Conservation (phyloP, 2,329 filamentous ascomycete genomes). For the Claviceps monticola region DNA sequence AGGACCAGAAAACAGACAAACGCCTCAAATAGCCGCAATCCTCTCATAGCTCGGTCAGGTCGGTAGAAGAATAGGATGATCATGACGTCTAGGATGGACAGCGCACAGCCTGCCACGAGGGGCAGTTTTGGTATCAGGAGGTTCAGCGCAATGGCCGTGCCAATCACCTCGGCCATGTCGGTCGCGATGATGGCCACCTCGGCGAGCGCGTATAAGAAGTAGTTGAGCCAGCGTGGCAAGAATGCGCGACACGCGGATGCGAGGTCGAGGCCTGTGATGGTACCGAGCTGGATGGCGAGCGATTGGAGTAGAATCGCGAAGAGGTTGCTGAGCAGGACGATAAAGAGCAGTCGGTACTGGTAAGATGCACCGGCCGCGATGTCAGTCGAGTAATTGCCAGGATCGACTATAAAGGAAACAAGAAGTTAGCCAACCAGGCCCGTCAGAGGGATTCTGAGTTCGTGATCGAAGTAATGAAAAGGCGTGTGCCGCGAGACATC, state of each 20-base stretch:
- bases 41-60: constrained; percentile 43
- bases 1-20: constrained; percentile 50
- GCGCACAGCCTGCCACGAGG: constrained; percentile 52
- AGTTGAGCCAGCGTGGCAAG: constrained; percentile 51
- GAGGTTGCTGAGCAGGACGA: constrained; percentile 54
- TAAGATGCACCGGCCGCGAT: constrained; percentile 54
- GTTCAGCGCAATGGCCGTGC: constrained; percentile 56
- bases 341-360: constrained; percentile 51
- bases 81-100: constrained; percentile 56
- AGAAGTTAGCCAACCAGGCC: neutral
- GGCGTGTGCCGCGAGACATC: constrained; percentile 7
- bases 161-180: constrained; percentile 59
- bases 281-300: constrained; percentile 54
- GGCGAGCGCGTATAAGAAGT: constrained; percentile 45
- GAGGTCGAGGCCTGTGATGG: constrained; percentile 53
- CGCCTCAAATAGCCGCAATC: constrained; percentile 48
- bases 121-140: constrained; percentile 49
- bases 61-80: constrained; percentile 53
- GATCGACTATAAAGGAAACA: constrained; percentile 29
- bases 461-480: neutral
- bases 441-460: neutral
- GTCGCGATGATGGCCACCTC: constrained; percentile 59
- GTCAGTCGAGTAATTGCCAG: constrained; percentile 57
- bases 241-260: constrained; percentile 52
- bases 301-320: constrained; percentile 59